Evolutionary conservation across 805 yeast species (phyloP).

Genomic region (Myxozyma neotropica): DNA sequence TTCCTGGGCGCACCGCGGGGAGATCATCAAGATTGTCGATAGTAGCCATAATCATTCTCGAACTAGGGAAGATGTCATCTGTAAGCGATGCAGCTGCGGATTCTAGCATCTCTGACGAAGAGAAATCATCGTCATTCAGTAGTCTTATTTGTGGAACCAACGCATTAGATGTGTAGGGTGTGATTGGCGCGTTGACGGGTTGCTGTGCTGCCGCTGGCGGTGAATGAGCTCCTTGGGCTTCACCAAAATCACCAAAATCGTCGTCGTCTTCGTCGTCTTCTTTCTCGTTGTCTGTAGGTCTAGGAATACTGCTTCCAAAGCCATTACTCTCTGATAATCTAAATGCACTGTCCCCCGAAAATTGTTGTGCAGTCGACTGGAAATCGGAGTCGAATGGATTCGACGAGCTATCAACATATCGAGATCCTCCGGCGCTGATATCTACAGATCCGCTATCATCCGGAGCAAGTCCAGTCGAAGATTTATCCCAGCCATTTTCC

Average conservation of each 20-base stretch:
- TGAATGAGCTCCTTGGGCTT: conserved; percentile 11
- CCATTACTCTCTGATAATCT: background rate
- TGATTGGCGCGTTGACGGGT: background rate
- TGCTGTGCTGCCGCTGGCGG: conserved; percentile 6
- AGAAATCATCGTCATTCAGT: conserved; percentile 13
- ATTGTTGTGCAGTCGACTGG: background rate
- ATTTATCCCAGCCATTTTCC: background rate
- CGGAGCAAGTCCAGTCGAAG: background rate
- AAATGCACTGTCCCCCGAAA: background rate
- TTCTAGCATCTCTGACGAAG: conserved; percentile 18
- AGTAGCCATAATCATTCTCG: conserved; percentile 24
- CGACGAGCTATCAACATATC: background rate
- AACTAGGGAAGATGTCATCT: conserved; percentile 16
- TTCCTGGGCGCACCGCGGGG: conserved; percentile 10
- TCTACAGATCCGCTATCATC: background rate
- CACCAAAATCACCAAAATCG: conserved; percentile 34
- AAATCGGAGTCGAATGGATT: conserved; percentile 8
- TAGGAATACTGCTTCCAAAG: background rate
- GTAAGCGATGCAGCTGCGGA: conserved; percentile 19
- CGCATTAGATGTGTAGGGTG: background rate
- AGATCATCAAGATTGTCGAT: conserved; percentile 8
- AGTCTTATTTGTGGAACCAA: background rate
- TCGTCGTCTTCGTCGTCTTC: conserved; percentile 17
- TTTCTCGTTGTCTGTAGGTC: background rate
- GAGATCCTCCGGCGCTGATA: conserved; percentile 9